These are phyloP conservation scores for Aegilops sharonensis DNA, from an alignment of 176 grass and related monocot genomes.

Conservation along the genomic window DNA sequence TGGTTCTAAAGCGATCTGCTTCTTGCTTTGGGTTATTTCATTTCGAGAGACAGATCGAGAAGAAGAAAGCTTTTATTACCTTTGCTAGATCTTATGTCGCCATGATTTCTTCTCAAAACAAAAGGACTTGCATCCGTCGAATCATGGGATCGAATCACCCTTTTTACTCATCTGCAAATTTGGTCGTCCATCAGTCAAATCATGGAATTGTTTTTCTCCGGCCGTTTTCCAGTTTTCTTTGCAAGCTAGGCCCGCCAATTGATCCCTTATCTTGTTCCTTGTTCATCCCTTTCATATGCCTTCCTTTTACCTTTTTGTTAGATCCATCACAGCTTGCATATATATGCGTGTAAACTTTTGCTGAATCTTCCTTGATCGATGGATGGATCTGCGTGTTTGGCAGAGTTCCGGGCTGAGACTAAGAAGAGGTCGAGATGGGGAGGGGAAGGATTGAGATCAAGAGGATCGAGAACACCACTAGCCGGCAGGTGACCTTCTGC, in stretches of 20 bases:
- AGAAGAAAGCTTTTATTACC: slow-evolving; percentile 6
- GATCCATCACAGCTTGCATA: not conserved
- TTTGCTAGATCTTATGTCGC: slow-evolving; percentile 26
- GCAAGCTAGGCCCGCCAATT: not conserved
- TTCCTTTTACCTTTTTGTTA: slow-evolving; percentile 7
- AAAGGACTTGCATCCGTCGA: slow-evolving; percentile 11
- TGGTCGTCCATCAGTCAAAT: slow-evolving; percentile 17
- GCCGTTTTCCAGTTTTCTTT: slow-evolving; percentile 1
- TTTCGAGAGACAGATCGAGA: not conserved
- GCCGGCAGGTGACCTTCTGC: slow-evolving; percentile 83
- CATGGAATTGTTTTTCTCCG: not conserved
- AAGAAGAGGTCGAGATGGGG: slow-evolving; percentile 35
- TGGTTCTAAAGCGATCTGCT: not conserved
- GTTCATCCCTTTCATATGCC: not conserved
- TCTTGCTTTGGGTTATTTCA: not conserved
- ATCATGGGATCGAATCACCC: slow-evolving; percentile 4
- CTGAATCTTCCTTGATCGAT: too few species aligned
- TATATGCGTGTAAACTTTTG: too few species aligned
- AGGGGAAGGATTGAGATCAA: slow-evolving; percentile 83
- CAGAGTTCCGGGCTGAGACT: too few species aligned
- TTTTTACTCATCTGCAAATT: not conserved
- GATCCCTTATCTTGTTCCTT: not conserved
- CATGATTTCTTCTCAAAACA: slow-evolving; percentile 9
- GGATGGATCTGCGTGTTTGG: too few species aligned
- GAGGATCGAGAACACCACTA: slow-evolving; percentile 80